phyloP scores from a whole-genome alignment of 1,284 basidiomycete genomes.

The Ustilago tritici region DNA sequence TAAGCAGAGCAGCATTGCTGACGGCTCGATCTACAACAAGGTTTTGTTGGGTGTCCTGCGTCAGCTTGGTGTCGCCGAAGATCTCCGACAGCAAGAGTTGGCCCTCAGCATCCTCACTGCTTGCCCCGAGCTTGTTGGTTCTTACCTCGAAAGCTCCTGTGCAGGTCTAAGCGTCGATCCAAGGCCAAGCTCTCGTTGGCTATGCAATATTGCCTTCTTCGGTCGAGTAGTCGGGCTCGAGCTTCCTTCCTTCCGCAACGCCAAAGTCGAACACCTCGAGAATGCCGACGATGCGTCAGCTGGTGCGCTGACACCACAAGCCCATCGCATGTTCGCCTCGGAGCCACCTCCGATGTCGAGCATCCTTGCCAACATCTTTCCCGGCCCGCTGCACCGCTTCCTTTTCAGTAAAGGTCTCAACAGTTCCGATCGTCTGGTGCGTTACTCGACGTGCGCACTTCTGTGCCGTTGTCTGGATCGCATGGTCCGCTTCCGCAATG shows the following conservation, averaged over 20 bases:
- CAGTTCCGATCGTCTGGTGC: slow-evolving; percentile 76
- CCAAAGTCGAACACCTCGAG: slow-evolving; percentile 44
- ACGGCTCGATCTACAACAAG: slow-evolving; percentile 79
- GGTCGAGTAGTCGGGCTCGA: slow-evolving; percentile 81
- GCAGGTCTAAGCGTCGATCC: slow-evolving; percentile 85
- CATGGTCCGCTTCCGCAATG: slow-evolving; percentile 33
- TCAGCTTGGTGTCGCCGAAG: slow-evolving; percentile 82
- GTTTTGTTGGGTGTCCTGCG: slow-evolving; percentile 82
- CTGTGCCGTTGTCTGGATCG: slow-evolving; percentile 70
- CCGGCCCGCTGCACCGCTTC: slow-evolving; percentile 48
- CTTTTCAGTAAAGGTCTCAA: slow-evolving; percentile 80
- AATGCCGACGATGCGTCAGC: slow-evolving; percentile 73
- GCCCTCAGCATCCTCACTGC: slow-evolving; percentile 81
- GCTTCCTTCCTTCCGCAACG: slow-evolving; percentile 74
- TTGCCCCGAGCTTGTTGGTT: slow-evolving; percentile 86
- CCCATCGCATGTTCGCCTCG: slow-evolving; percentile 72
- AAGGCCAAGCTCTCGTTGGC: slow-evolving; percentile 86
- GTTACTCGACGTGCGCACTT: slow-evolving; percentile 82
- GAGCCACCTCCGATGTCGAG: slow-evolving; percentile 78
- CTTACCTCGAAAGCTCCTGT: slow-evolving; percentile 72
- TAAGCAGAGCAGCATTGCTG: slow-evolving; percentile 12
- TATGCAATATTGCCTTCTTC: slow-evolving; percentile 85
- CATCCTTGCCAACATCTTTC: slow-evolving; percentile 72
- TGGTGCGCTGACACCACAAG: slow-evolving; percentile 46
- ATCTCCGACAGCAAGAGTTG: slow-evolving; percentile 85